Evolutionary conservation across 2,329 filamentous ascomycete genomes (phyloP).

Genomic region (Ophiostoma novo-ulmi): DNA sequence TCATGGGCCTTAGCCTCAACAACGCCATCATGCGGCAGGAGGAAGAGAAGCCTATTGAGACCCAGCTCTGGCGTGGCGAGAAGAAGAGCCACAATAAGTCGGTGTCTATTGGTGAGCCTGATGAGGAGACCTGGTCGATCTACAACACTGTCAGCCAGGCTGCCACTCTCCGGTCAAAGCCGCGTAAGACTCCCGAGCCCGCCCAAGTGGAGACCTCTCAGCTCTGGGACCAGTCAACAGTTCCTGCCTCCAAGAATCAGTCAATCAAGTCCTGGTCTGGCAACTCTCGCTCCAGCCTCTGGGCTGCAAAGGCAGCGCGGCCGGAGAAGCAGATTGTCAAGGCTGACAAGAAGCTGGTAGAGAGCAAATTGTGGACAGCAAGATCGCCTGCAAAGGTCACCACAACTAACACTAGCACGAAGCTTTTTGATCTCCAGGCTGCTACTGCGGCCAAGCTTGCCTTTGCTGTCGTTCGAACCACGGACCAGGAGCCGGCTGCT

Average conservation of each 20-base stretch:
- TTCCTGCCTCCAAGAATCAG: neutral
- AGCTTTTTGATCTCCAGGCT: slow-evolving; percentile 22
- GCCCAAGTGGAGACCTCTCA: slow-evolving; percentile 32
- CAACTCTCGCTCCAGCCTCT: slow-evolving; percentile 3
- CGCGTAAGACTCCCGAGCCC: slow-evolving; percentile 29
- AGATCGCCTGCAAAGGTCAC: neutral
- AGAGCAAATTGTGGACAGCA: neutral
- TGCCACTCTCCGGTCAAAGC: slow-evolving; percentile 32
- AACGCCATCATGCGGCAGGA: slow-evolving; percentile 24
- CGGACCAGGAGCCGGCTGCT: slow-evolving; percentile 18
- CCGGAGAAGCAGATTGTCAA: neutral
- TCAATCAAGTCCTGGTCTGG: neutral
- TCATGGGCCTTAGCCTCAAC: slow-evolving; percentile 33
- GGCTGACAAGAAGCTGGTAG: neutral
- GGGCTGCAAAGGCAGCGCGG: neutral
- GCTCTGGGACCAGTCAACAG: slow-evolving; percentile 23
- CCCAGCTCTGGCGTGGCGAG: slow-evolving; percentile 19
- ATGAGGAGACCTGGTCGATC: slow-evolving; percentile 36
- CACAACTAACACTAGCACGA: neutral
- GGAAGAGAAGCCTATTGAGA: slow-evolving; percentile 4
- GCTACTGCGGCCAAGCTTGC: slow-evolving; percentile 15
- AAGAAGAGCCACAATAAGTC: slow-evolving; percentile 21
- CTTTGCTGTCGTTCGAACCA: slow-evolving; percentile 18
- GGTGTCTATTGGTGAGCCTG: slow-evolving; percentile 33
- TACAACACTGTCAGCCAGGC: slow-evolving; percentile 32